Evolutionary conservation across 495 filamentous ascomycete genomes (phyloP).

Genomic region (Cairneyella variabilis): DNA sequence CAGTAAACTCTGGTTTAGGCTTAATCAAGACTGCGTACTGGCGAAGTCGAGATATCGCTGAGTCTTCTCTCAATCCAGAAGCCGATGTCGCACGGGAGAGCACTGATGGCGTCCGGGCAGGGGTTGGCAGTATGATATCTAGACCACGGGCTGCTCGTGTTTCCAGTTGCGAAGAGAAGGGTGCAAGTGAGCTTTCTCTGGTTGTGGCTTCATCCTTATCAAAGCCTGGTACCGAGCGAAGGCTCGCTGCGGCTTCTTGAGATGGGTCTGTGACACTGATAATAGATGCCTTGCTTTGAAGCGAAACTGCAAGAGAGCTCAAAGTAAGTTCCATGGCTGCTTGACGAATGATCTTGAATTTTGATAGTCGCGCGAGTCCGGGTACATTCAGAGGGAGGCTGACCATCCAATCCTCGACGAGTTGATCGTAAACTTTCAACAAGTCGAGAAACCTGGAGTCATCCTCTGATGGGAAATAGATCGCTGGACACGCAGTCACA

Average conservation of each 20-base stretch:
- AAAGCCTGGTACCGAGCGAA: not conserved
- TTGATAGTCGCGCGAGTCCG: conserved; percentile 9
- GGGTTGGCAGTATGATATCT: conserved; percentile 11
- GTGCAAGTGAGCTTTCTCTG: conserved; percentile 8
- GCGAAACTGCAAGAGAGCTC: conserved; percentile 19
- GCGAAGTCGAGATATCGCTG: conserved; percentile 21
- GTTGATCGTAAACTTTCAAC: conserved; percentile 19
- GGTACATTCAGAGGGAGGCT: conserved; percentile 17
- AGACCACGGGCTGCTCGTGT: not conserved
- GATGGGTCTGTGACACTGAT: not conserved
- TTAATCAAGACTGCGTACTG: conserved; percentile 22
- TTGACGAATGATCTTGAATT: conserved; percentile 24
- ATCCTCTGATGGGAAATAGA: not conserved
- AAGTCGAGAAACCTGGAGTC: conserved; percentile 1
- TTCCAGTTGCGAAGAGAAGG: conserved; percentile 11
- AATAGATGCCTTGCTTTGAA: conserved; percentile 11
- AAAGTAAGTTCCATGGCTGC: conserved; percentile 23
- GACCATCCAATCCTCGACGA: conserved; percentile 20
- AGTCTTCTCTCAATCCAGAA: conserved; percentile 18
- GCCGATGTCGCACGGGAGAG: conserved; percentile 16
- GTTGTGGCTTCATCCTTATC: conserved; percentile 1
- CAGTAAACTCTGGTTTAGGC: conserved; percentile 14
- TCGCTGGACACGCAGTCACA: conserved; percentile 6
- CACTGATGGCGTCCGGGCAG: conserved; percentile 17
- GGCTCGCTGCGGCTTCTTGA: not conserved